Evolutionary conservation across 805 yeast species (phyloP).

Genomic region (Wickerhamomyces bovis): DNA sequence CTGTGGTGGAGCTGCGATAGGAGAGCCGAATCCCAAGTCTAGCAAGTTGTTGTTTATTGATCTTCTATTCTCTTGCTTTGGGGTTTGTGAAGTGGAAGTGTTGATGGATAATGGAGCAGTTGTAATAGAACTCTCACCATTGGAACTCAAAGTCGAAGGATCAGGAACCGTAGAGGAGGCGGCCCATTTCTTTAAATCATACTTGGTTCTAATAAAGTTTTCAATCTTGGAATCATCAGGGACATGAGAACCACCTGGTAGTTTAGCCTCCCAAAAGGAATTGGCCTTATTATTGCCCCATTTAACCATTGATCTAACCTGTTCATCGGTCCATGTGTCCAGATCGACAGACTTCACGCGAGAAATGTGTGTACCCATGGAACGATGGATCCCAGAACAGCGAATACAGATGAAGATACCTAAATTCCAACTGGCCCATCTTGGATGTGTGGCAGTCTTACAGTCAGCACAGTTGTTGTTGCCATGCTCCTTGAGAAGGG

Average conservation of each 20-base stretch:
- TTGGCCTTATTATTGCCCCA: conserved; percentile 88
- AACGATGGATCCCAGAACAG: conserved; percentile 93
- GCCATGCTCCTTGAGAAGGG: conserved; percentile 67
- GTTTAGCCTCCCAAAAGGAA: conserved; percentile 72
- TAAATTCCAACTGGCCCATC: conserved; percentile 97
- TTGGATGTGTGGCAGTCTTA: conserved; percentile 80
- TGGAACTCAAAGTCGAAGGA: conserved; percentile 29
- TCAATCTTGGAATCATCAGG: conserved; percentile 85
- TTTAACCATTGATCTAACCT: conserved; percentile 68
- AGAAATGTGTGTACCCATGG: conserved; percentile 93
- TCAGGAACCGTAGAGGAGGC: conserved; percentile 50
- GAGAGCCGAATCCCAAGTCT: conserved; percentile 27
- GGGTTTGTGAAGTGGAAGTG: conserved; percentile 4
- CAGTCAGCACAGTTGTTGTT: conserved; percentile 89
- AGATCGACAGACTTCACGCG: conserved; percentile 90
- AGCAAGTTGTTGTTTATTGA: conserved; percentile 16
- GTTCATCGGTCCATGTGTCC: conserved; percentile 96
- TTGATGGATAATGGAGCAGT: background rate
- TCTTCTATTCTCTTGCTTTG: conserved; percentile 14
- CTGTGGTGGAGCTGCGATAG: conserved; percentile 16
- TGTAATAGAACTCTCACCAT: background rate
- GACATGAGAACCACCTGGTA: conserved; percentile 57
- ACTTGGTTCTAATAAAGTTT: conserved; percentile 86
- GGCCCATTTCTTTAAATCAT: conserved; percentile 87
- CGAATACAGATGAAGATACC: conserved; percentile 91